phyloP scores from a whole-genome alignment of 2,329 filamentous ascomycete genomes.

The Pseudogymnoascus sp. region DNA sequence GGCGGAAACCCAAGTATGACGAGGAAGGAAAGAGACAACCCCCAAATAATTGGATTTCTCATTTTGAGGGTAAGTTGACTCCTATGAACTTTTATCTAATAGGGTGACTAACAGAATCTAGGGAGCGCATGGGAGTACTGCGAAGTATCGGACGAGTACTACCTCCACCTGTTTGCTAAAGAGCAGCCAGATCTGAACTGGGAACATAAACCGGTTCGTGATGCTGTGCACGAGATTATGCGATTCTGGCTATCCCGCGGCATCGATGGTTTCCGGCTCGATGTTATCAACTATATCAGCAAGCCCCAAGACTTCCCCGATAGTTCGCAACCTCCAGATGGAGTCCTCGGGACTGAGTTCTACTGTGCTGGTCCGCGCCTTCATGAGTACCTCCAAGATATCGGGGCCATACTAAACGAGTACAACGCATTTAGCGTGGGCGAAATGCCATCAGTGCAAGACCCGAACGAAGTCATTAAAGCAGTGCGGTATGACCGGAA shows the following conservation, averaged over 20 bases:
- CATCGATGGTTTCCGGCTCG: conserved; percentile 52
- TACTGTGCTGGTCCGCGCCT: conserved; percentile 55
- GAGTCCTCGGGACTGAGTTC: conserved; percentile 41
- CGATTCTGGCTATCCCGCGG: conserved; percentile 63
- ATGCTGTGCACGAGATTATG: conserved; percentile 61
- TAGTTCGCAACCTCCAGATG: conserved; percentile 35
- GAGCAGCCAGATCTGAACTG: conserved; percentile 69
- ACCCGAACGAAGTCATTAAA: conserved; percentile 39
- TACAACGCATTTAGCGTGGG: conserved; percentile 44
- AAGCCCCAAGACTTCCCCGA: conserved; percentile 50
- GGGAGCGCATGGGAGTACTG: conserved; percentile 43
- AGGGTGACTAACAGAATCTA: background rate
- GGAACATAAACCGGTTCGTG: conserved; percentile 56
- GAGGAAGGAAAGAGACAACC: conserved; percentile 45
- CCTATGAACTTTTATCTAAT: conserved; percentile 30
- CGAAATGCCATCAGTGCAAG: conserved; percentile 38
- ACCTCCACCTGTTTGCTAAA: conserved; percentile 51
- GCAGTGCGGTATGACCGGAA: conserved; percentile 52
- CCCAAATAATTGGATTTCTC: conserved; percentile 50
- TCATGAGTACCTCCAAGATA: conserved; percentile 38
- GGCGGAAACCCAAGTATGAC: conserved; percentile 49
- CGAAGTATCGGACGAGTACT: conserved; percentile 40
- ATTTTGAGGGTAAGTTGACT: conserved; percentile 32
- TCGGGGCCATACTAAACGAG: conserved; percentile 34
- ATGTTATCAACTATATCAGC: conserved; percentile 57